Percentiles rank a stretch among this genome's conserved stretches.
Evolutionary conservation across 2,329 filamentous ascomycete species (phyloP).

Genomic region (Diplodia corticola): DNA sequence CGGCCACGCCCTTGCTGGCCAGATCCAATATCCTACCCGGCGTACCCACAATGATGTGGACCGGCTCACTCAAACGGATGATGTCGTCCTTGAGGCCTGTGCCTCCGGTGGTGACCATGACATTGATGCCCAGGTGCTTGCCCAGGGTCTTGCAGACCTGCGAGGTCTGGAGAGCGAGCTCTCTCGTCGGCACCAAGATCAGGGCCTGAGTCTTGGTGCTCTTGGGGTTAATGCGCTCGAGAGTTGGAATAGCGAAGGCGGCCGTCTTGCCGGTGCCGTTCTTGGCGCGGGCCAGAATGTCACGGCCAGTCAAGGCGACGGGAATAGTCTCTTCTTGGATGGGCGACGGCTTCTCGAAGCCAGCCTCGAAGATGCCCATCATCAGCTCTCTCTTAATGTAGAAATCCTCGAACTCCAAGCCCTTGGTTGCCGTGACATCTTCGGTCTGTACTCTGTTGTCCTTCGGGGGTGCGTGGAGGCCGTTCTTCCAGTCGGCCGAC

Average conservation of each 20-base stretch:
- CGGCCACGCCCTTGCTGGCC: constrained; percentile 93
- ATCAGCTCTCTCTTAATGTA: constrained; percentile 90
- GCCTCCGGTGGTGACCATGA: constrained; percentile 98
- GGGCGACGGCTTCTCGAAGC: constrained; percentile 96
- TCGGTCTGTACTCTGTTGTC: constrained; percentile 81
- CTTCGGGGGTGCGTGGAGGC: constrained; percentile 69
- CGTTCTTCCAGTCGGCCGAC: constrained; percentile 72
- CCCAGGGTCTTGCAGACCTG: constrained; percentile 98
- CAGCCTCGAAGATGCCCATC: constrained; percentile 99
- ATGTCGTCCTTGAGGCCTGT: constrained; percentile 96
- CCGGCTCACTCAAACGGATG: constrained; percentile 86
- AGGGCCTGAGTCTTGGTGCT: constrained; percentile 94
- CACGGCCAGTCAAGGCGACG: constrained; percentile 89
- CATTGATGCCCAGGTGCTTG: constrained; percentile 94
- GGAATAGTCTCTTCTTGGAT: constrained; percentile 99
- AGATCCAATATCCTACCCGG: constrained; percentile 95
- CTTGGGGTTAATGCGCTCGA: constrained; percentile 96
- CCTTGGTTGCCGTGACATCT: constrained; percentile 98
- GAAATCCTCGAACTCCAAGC: constrained; percentile 96
- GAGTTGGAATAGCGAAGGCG: constrained; percentile 92
- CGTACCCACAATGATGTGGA: constrained; percentile 97
- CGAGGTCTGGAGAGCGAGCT: constrained; percentile 95
- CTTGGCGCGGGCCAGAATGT: constrained; percentile 94
- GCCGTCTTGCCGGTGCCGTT: constrained; percentile 99
- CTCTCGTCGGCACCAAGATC: constrained; percentile 93